Conservation (phyloP, 83 land plant species). For the Larix sibirica region DNA sequence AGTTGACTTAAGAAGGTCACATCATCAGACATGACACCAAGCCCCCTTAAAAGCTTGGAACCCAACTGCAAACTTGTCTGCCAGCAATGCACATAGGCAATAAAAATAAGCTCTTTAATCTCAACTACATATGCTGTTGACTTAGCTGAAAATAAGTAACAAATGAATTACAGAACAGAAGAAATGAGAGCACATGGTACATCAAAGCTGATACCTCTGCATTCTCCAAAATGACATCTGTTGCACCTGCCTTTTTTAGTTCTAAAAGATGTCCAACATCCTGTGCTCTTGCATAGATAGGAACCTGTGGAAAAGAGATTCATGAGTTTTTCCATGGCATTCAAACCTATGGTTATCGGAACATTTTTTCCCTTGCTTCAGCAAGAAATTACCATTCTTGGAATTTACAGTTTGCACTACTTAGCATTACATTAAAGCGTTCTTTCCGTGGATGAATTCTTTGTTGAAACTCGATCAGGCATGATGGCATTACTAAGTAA, state of each 20-base stretch:
- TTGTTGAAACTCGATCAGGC: too few species aligned
- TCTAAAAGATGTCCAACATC: slow-evolving; percentile 89
- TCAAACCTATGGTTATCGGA: not conserved
- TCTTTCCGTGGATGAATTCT: too few species aligned
- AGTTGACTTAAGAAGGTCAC: slow-evolving; percentile 81
- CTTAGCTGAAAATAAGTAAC: not conserved
- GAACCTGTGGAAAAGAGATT: slow-evolving; percentile 45
- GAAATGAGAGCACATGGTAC: not conserved
- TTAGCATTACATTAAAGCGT: too few species aligned
- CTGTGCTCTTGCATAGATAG: slow-evolving; percentile 91
- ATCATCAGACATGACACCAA: slow-evolving; percentile 97
- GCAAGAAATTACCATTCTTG: not conserved
- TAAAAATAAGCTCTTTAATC: slow-evolving; percentile 8
- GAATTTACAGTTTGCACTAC: too few species aligned
- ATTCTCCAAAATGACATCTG: slow-evolving; percentile 91
- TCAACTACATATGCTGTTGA: not conserved
- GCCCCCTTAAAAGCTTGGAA: slow-evolving; percentile 84
- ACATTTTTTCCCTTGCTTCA: not conserved
- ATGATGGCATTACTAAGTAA: too few species aligned
- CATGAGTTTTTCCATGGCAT: not conserved
- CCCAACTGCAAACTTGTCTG: slow-evolving; percentile 98
- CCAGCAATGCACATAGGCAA: slow-evolving; percentile 15
- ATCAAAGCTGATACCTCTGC: slow-evolving; percentile 71
- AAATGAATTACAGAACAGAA: not conserved
- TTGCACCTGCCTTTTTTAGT: slow-evolving; percentile 90